Percentiles rank a stretch among this genome's conserved stretches.
phyloP scores from a whole-genome alignment of 768 basidiomycete species.

The Trametes sanguinea region DNA sequence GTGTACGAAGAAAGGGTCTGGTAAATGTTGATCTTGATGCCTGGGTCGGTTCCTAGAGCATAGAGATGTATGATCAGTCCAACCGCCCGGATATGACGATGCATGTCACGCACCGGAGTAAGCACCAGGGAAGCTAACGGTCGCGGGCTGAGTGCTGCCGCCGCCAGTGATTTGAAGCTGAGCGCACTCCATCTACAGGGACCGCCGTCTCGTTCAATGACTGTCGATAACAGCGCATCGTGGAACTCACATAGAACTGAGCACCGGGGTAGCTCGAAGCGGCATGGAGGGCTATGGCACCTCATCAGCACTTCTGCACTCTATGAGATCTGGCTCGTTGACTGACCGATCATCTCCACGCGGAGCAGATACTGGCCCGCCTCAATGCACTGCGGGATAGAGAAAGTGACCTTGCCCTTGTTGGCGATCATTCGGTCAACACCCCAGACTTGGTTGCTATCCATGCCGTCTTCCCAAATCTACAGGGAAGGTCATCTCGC shows the following conservation, averaged over 20 bases:
- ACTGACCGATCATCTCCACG: conserved; percentile 52
- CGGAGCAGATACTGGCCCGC: conserved; percentile 52
- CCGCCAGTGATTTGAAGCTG: conserved; percentile 41
- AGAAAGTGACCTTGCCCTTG: conserved; percentile 53
- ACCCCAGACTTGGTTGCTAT: conserved; percentile 42
- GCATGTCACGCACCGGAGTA: conserved; percentile 32
- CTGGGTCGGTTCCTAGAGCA: conserved; percentile 35
- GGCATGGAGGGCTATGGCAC: conserved; percentile 43
- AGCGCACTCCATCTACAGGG: conserved; percentile 39
- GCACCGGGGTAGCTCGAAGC: conserved; percentile 53
- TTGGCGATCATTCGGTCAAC: conserved; percentile 48
- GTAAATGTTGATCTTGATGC: conserved; percentile 39
- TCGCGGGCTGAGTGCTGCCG: conserved; percentile 33
- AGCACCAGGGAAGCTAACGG: conserved; percentile 40
- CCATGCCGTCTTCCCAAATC: conserved; percentile 49
- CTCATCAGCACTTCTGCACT: background rate
- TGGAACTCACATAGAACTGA: conserved; percentile 47
- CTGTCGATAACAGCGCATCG: background rate
- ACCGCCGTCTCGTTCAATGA: no score
- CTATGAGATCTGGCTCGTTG: no score
- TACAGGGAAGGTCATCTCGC: conserved; percentile 17
- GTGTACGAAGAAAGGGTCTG: conserved; percentile 33
- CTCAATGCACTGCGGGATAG: conserved; percentile 47
- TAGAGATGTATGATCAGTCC: background rate
- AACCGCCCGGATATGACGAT: background rate